Base-by-base conservation (phyloP, 1,139 yeast genomes). In the Scheffersomyces illinoinensis region DNA sequence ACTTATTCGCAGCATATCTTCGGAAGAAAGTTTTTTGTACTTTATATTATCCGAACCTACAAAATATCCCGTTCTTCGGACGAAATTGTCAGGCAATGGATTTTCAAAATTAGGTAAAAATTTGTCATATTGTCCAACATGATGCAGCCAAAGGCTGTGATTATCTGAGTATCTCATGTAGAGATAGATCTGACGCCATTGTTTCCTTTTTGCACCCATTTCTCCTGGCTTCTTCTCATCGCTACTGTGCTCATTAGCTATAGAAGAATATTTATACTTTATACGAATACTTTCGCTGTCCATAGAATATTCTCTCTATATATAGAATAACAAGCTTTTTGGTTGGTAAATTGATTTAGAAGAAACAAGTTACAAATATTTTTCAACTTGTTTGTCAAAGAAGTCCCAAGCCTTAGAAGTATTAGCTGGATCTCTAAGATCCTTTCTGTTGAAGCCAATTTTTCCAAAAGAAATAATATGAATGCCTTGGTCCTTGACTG, bases 381-480 rank as follows among this genome's bases (percentile, higher is more conserved):
- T 48, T 5, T 21, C 51, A 7, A 48, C 53, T 46, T 57, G 48
- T 17, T 19, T 47, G 21, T 61, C 59, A 57, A 61, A 59, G 52
- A 46, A 59, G 10, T 54, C 53, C 64, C 64, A 59, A 7, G 52
- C 52, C 56, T 58, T 58, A 6, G 24, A 47, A 18, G 52, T 53
- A 24, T 51, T 54, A 10, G 50, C 56, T 6, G 47, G 53, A 12
- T 58, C 56, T 18, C 52, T 52, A 39, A 61, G 23, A 48, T 61
- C 64, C n/a, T 53, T 26, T 57, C 64, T 56, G 23, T 57, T 43
- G 20, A 47, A 23, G 0, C 60, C 62, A n/a, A 55, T 26, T 7
- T 39, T 33, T 2, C 64, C 64, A 43, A 58, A 59, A 2, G 64
- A 50, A 48, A 58, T 52, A 20, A 54, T 18, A 48, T 61, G 62